Base-by-base conservation (phyloP, 805 yeast species). In the Vanderwaltozyma yarrowii region DNA sequence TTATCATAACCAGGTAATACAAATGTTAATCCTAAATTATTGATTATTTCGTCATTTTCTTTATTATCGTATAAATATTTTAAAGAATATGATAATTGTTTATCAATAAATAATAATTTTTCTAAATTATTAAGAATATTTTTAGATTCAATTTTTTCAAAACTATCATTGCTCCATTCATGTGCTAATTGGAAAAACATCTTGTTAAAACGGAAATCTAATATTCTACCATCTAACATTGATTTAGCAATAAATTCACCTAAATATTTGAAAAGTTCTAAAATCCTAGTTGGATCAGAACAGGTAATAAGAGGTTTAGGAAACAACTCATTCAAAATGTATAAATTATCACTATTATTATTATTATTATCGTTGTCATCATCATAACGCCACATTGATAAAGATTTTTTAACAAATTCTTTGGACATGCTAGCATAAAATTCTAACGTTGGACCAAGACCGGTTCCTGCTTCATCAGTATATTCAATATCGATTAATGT, bases 361-460 rank as follows among this genome's bases (percentile, higher is more conserved):
- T 49, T 61, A 5, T 54, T 64, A n/a, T 45, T 44, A 7, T 40
- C 32, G 24, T 50, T 49, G 6, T 49, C 43, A 12, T 54, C 52
- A 19, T 54, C 58, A 20, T 52, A 52, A 38, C 60, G 59, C 97
- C 97, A 89, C 65, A 92, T 64, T 8, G 60, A 60, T 33, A 79
- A 60, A 20, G 67, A 67, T 36, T 67, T 70, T 45, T 64, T 69
- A 1, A 80, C 64, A 55, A 89, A 86, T 45, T 79, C 87, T 40
- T 68, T 74, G 0, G 96, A 86, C 2, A 84, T 86, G 13, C 70
- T 65, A 0, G 96, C 77, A 52, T 86, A 89, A 53, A 92, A 89
- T 59, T 89, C 98, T 45, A 88, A 66, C 0, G 98, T 89, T 3
- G 98, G 98, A 0, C 98, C 98, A 32, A 87, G 63, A 0, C 98